phyloP scores from a whole-genome alignment of 2,329 filamentous ascomycete genomes.

The Catunica adiposa region DNA sequence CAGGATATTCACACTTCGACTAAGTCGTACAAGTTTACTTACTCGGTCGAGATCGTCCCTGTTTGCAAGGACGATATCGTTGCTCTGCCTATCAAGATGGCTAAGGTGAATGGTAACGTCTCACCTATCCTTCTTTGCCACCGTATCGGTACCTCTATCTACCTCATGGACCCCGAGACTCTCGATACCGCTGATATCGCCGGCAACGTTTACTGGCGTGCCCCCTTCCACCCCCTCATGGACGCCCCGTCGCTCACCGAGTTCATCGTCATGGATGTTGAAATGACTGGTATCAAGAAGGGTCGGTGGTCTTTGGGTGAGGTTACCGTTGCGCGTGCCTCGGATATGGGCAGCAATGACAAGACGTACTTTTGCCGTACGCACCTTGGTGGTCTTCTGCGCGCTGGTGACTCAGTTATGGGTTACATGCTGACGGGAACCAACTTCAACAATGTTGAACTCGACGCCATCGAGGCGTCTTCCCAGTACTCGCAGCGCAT shows the following conservation, averaged over 20 bases:
- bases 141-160: conserved; percentile 75
- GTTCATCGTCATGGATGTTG: conserved; percentile 90
- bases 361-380: conserved; percentile 79
- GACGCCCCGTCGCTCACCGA: conserved; percentile 76
- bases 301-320: conserved; percentile 77
- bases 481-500: conserved; percentile 61
- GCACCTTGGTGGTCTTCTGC: conserved; percentile 70
- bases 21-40: conserved; percentile 90
- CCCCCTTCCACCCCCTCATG: conserved; percentile 68
- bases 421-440: conserved; percentile 83
- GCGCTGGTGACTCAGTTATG: conserved; percentile 81
- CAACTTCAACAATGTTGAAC: conserved; percentile 82
- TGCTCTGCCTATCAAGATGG: conserved; percentile 77
- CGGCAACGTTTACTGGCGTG: conserved; percentile 73
- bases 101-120: conserved; percentile 78
- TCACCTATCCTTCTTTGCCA: conserved; percentile 72
- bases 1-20: conserved; percentile 80
- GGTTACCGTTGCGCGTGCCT: conserved; percentile 70
- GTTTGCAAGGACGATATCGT: conserved; percentile 97
- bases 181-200: conserved; percentile 81
- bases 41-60: conserved; percentile 73
- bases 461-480: conserved; percentile 65
- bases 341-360: conserved; percentile 75
- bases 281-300: conserved; percentile 55
- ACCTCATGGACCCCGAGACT: conserved; percentile 76